These are phyloP conservation scores for Cryptosporidium muris DNA, from an alignment of 169 alveolate genomes.

Conservation along the genomic window DNA sequence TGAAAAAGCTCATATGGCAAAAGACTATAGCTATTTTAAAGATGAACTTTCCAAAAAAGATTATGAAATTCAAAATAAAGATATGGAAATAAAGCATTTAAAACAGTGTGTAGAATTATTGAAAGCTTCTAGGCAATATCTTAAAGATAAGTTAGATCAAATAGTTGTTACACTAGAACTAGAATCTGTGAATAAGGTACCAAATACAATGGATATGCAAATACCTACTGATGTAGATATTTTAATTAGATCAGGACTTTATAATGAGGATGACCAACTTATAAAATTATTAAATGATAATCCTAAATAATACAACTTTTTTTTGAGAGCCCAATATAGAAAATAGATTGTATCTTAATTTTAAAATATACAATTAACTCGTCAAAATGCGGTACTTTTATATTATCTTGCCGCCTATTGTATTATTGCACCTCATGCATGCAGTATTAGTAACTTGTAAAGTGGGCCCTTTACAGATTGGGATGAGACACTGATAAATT, in stretches of 20 bases:
- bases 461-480: no score
- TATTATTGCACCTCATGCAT: no score
- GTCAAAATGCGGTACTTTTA: no score
- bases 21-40: conserved; percentile 24
- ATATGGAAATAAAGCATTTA: conserved; percentile 25
- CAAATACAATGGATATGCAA: neutral
- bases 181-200: neutral
- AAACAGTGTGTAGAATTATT: conserved; percentile 36
- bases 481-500: no score
- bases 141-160: conserved; percentile 25
- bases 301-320: no score
- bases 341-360: no score
- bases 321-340: no score
- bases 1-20: no score
- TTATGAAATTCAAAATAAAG: conserved; percentile 13
- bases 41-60: conserved; percentile 30
- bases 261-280: conserved; percentile 50
- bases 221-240: conserved; percentile 6
- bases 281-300: conserved; percentile 19
- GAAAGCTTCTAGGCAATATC: conserved; percentile 55
- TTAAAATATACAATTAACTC: no score
- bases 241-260: conserved; percentile 53
- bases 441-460: no score
- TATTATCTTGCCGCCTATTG: no score
- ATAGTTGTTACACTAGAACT: conserved; percentile 11